These are phyloP conservation scores for Buxus sempervirens DNA, from an alignment of 164 flowering plant species.

Conservation along the genomic window DNA sequence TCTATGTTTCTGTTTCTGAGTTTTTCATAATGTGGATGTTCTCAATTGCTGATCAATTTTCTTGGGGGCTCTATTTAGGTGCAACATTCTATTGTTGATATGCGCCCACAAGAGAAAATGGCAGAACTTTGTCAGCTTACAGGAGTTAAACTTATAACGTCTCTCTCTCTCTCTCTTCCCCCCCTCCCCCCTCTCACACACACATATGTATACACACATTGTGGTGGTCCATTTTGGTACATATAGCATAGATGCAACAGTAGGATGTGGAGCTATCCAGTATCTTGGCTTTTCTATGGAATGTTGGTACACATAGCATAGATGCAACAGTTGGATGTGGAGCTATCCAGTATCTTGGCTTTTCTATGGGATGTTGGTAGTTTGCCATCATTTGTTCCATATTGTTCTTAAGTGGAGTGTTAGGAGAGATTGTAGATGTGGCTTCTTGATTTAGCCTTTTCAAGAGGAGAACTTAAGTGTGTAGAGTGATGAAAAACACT, in stretches of 20 bases:
- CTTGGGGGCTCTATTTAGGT: slow-evolving; percentile 45
- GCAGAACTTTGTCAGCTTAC: slow-evolving; percentile 90
- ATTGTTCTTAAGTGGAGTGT: not conserved
- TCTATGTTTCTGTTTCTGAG: slow-evolving; percentile 6
- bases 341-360: not conserved
- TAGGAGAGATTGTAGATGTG: not conserved
- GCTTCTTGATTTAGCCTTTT: not conserved
- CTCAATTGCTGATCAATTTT: slow-evolving; percentile 9
- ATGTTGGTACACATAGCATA: no score
- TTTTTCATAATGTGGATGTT: not conserved
- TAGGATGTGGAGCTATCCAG: not conserved
- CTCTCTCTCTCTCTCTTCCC: slow-evolving; percentile 46
- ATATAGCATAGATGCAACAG: no score
- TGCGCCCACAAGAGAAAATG: slow-evolving; percentile 98
- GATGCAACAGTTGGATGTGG: no score
- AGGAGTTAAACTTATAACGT: slow-evolving; percentile 98
- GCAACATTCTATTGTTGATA: slow-evolving; percentile 96
- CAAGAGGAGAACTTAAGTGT: not conserved
- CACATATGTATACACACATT: not conserved
- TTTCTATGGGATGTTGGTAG: not conserved
- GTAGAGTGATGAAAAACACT: not conserved
- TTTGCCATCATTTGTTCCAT: not conserved
- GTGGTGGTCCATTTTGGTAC: no score
- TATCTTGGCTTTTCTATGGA: not conserved
- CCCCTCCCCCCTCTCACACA: slow-evolving; percentile 2